phyloP scores from a whole-genome alignment of 768 basidiomycete species.

The Tricholoma hemisulphureum region DNA sequence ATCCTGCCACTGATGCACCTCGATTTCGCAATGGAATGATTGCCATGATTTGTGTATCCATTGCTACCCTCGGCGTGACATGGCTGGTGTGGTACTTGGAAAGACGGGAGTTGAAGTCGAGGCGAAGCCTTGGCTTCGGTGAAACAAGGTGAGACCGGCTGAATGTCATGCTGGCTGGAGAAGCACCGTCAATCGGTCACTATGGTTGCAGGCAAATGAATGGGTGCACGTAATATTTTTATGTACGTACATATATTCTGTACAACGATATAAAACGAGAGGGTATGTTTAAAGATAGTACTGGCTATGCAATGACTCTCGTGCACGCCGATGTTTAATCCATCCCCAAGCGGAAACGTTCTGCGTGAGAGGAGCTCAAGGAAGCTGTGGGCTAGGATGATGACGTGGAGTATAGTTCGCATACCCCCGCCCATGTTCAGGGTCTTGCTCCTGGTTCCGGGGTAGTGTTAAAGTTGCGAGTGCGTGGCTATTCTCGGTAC shows the following conservation, averaged over 20 bases:
- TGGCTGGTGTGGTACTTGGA: conserved; percentile 59
- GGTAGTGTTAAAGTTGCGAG: background rate
- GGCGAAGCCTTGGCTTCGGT: conserved; percentile 5
- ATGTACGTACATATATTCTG: background rate
- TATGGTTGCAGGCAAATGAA: background rate
- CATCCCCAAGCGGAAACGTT: no score
- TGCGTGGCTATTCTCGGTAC: background rate
- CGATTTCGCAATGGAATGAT: conserved; percentile 67
- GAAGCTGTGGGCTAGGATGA: background rate
- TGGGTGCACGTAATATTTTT: background rate
- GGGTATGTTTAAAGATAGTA: background rate
- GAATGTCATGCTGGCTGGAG: no score
- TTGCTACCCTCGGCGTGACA: conserved; percentile 55
- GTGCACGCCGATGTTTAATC: no score
- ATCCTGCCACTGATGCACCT: conserved; percentile 72
- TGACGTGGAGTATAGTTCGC: background rate
- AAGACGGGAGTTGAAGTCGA: conserved; percentile 25
- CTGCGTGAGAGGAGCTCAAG: background rate
- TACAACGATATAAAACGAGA: background rate
- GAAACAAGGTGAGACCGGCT: background rate
- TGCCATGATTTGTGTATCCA: conserved; percentile 59
- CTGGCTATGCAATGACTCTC: no score
- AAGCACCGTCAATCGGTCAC: background rate
- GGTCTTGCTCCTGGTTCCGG: background rate
- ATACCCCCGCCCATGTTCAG: background rate